Percentiles rank a stretch among this genome's conserved stretches.
These are phyloP conservation scores for Solidago caesia DNA, from an alignment of 129 eudicot species.

Conservation along the genomic window DNA sequence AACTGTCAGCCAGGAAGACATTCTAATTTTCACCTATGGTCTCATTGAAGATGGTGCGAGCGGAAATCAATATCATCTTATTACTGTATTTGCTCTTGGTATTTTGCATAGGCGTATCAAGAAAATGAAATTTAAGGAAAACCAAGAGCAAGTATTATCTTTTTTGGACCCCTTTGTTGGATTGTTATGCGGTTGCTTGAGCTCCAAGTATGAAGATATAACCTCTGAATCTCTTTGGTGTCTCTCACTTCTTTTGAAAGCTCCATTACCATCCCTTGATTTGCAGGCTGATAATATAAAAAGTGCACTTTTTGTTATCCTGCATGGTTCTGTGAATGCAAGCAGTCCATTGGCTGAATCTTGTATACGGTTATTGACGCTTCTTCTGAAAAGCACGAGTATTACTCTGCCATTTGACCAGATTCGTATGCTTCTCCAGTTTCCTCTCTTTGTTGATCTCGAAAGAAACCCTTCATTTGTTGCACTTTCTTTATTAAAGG, in stretches of 20 bases:
- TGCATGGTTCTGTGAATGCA: slow-evolving; percentile 60
- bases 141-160: slow-evolving; percentile 44
- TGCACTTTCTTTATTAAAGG: slow-evolving; percentile 81
- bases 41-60: slow-evolving; percentile 57
- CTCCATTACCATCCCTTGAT: slow-evolving; percentile 66
- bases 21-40: slow-evolving; percentile 57
- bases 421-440: slow-evolving; percentile 75
- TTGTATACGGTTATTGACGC: slow-evolving; percentile 68
- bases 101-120: slow-evolving; percentile 57
- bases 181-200: slow-evolving; percentile 59
- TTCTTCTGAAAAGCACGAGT: slow-evolving; percentile 57
- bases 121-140: slow-evolving; percentile 45
- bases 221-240: slow-evolving; percentile 63
- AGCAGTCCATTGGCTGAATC: slow-evolving; percentile 62
- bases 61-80: slow-evolving; percentile 45
- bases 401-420: slow-evolving; percentile 73
- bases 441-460: slow-evolving; percentile 75
- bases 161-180: slow-evolving; percentile 76
- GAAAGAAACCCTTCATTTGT: slow-evolving; percentile 70
- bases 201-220: slow-evolving; percentile 75
- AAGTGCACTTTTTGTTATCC: slow-evolving; percentile 59
- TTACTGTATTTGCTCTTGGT: slow-evolving; percentile 73
- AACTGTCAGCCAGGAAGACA: slow-evolving; percentile 57
- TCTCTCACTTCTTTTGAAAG: slow-evolving; percentile 48
- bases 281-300: slow-evolving; percentile 67